A percentile compares a stretch with the other conserved stretches of the same genome.
Conservation (phyloP, 75 land plant genomes). For the Adiantum capillusveneris region DNA sequence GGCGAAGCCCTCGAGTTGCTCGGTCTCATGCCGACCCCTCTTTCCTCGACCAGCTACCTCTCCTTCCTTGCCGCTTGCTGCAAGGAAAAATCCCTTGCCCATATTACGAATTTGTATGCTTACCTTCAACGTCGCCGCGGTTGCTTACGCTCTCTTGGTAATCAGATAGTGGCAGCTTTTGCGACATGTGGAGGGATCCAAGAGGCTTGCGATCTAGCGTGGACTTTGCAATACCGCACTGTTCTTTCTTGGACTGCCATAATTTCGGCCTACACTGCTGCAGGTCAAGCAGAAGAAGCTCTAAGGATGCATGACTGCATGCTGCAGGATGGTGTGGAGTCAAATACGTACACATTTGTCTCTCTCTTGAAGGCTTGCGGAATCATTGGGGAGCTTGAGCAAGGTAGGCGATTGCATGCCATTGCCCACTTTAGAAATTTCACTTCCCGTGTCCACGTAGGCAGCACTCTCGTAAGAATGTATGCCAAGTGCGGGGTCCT, state of each 20-base stretch:
- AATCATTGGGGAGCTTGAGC: slow-evolving; percentile 23
- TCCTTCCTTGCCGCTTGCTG: neutral
- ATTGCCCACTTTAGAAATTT: slow-evolving; percentile 14
- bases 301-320: slow-evolving; percentile 28
- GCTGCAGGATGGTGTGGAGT: slow-evolving; percentile 35
- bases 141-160: neutral
- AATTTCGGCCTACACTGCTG: slow-evolving; percentile 37
- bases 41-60: neutral
- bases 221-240: slow-evolving; percentile 14
- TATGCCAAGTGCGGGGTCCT: slow-evolving; percentile 20
- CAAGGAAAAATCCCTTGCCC: neutral
- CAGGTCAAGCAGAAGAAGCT: slow-evolving; percentile 18
- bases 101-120: neutral
- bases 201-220: slow-evolving; percentile 22
- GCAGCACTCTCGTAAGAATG: neutral
- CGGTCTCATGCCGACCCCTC: too few relatives aligned
- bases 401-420: slow-evolving; percentile 46
- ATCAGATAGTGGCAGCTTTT: neutral
- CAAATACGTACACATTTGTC: slow-evolving; percentile 30
- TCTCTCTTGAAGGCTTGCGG: slow-evolving; percentile 41
- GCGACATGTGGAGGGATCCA: neutral
- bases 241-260: slow-evolving; percentile 42
- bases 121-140: neutral
- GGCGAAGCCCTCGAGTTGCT: too few relatives aligned
- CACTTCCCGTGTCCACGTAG: neutral